These are phyloP conservation scores for Diaporthe vexans DNA, from an alignment of 2,329 filamentous ascomycete species.

Conservation along the genomic window DNA sequence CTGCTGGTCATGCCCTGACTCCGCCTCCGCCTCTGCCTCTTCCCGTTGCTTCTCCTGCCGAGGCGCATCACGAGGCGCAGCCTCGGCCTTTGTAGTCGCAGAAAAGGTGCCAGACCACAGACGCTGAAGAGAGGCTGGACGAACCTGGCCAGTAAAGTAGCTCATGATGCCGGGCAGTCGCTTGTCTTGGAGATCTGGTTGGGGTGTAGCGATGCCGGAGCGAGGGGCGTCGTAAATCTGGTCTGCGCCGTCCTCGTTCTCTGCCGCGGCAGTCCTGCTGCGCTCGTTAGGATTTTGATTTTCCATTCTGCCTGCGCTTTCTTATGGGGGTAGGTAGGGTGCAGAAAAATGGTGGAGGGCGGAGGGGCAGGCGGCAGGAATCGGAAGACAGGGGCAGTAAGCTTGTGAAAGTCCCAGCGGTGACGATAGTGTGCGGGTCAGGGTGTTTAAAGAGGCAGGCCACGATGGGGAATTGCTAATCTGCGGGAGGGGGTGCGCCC, in stretches of 20 bases:
- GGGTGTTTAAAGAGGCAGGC: conserved; percentile 41
- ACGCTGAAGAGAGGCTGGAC: conserved; percentile 80
- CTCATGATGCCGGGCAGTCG: conserved; percentile 95
- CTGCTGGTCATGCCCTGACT: conserved; percentile 30
- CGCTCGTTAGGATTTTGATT: conserved; percentile 64
- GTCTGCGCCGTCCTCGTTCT: conserved; percentile 78
- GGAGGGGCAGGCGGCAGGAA: conserved; percentile 41
- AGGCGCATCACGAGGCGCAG: conserved; percentile 50
- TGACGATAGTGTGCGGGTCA: conserved; percentile 43
- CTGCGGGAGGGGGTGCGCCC: conserved; percentile 39
- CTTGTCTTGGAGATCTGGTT: conserved; percentile 94
- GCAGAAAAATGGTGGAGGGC: conserved; percentile 40
- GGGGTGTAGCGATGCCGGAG: conserved; percentile 92
- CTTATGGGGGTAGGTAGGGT: conserved; percentile 41
- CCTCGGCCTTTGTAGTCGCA: conserved; percentile 55
- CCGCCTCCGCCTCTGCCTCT: conserved; percentile 29
- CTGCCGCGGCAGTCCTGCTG: conserved; percentile 68
- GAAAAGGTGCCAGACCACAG: conserved; percentile 57
- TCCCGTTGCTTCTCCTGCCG: conserved; percentile 42
- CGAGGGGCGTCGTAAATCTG: conserved; percentile 88
- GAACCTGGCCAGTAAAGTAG: conserved; percentile 97
- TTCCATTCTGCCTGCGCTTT: conserved; percentile 52
- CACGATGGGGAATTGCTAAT: conserved; percentile 43
- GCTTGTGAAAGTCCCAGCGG: conserved; percentile 41
- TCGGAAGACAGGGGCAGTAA: conserved; percentile 44